Evolutionary conservation across 352 stramenopile genomes (phyloP), one percentile per base, ranked within the genome.

Genomic region (Plasmopara muralis): DNA sequence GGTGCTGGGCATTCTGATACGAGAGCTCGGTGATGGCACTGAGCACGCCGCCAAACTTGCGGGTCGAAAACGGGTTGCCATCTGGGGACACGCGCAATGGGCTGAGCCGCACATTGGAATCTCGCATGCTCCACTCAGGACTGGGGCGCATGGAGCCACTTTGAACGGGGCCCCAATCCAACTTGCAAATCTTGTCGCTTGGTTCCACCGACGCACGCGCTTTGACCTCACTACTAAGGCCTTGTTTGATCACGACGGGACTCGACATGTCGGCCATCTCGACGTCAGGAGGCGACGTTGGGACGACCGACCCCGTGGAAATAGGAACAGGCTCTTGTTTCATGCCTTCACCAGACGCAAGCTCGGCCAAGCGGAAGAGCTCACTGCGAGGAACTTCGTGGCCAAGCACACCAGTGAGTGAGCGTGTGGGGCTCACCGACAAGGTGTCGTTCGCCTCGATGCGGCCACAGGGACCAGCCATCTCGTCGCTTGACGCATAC

Each of bases 301-400:
- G 60, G 20, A 25, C 20, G 20, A 49, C 35, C 14, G 54, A 42
- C 34, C 62, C 35, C 1, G 37, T 31, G 10, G 47, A 18, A n/a
- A 53, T 35, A 6, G 49, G 25, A 31, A 69, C 37, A 15, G 72
- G 70, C 50, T 83, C 72, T 44, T 79, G 64, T 58, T 84, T 84
- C 72, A 90, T 87, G 31, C 82, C 76, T 44, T 90, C 77, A 46
- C 85, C 79, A 18, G 77, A 85, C 8, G 79, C 79, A 39, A 90
- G 62, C 58, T 90, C 79, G 1, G 79, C 79, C 46, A 90, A 60
- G 18, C 76, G 74, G 58, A 88, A 90, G 20, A 90, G 69, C 53
- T 90, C 71, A 53, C 64, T 83, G 34, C 74, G 62, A 14, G 57
- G 57, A 6, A 60, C 62, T 20, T 65, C 50, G 51, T 66, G 53